Base-by-base conservation (phyloP, 1,139 yeast species). In the Casaregolazyma suthepensis region DNA sequence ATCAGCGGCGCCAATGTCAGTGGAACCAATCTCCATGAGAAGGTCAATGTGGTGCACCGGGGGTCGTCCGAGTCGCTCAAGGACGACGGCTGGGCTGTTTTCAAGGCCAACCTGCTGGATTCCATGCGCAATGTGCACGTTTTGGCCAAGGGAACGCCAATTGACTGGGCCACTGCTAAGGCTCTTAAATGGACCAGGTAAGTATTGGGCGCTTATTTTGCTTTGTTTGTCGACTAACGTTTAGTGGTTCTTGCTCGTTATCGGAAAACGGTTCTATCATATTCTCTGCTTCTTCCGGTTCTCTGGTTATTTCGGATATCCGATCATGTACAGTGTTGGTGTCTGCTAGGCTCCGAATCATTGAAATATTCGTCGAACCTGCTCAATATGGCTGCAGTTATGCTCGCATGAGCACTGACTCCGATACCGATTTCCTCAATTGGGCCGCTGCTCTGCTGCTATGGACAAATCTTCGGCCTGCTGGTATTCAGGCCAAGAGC, bases 381-480 rank as follows among this genome's bases (percentile, higher is more conserved):
- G 53, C 59, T 1, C 58, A 59, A 15, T 46, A 57, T 26, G 56
- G 55, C 5, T 55, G 57, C 35, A 50, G 59, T 18, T 50, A 61
- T 44, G 46, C 61, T 19, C 54, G 61, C 17, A 51, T 63, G 15
- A 52, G 62, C 12, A 61, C 64, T 2, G 54, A 57, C 5, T 54
- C 61, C 2, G 64, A 62, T 44, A 38, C 50, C 18, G 65, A 62
- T 44, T 63, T 60, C 46, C 52, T 59, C 46, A 55, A 48, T 18
- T 61, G 64, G 64, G 52, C 61, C 4, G 62, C 61, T 9, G 54
- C 57, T 7, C 45, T 63, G 45, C 50, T 63, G 3, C 46, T 64
- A 42, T 62, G 60, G 55, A 61, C 67, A 18, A 61, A 61, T 50
- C 54, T 64, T 45, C 61, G 61, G 42, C 58, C 66, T 6, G 48